Evolutionary conservation across 2,329 filamentous ascomycete genomes (phyloP).

Genomic region (Neurospora sp.): DNA sequence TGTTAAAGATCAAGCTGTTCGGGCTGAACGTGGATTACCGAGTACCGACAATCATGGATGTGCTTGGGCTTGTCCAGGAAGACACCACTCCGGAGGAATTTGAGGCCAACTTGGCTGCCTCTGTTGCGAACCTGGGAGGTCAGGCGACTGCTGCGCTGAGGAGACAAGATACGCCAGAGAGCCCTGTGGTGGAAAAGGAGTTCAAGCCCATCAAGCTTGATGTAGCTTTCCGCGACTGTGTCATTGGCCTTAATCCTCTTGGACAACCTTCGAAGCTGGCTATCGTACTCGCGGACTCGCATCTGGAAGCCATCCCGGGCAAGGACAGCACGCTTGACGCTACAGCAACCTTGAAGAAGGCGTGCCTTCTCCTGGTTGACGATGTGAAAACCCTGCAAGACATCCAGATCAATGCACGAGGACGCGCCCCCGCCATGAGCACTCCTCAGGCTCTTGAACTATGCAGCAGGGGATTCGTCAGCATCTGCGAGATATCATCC

Average conservation of each 20-base stretch:
- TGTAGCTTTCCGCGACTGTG: slow-evolving; percentile 69
- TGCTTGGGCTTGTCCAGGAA: slow-evolving; percentile 56
- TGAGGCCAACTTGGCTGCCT: slow-evolving; percentile 65
- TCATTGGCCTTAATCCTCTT: slow-evolving; percentile 76
- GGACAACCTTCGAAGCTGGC: slow-evolving; percentile 65
- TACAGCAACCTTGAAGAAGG: slow-evolving; percentile 62
- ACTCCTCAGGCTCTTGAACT: slow-evolving; percentile 43
- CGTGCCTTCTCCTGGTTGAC: slow-evolving; percentile 75
- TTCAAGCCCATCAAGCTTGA: slow-evolving; percentile 54
- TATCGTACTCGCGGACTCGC: slow-evolving; percentile 69
- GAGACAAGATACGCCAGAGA: background rate
- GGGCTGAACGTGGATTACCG: slow-evolving; percentile 83
- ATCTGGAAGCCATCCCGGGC: slow-evolving; percentile 57
- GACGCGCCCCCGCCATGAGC: slow-evolving; percentile 26
- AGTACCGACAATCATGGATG: slow-evolving; percentile 70
- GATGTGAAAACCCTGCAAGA: slow-evolving; percentile 43
- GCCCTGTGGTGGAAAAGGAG: slow-evolving; percentile 9
- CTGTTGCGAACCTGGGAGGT: slow-evolving; percentile 66
- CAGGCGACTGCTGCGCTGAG: slow-evolving; percentile 42
- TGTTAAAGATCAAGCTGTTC: slow-evolving; percentile 77
- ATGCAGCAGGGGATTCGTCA: slow-evolving; percentile 65
- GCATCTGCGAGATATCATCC: slow-evolving; percentile 78
- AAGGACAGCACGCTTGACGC: slow-evolving; percentile 54
- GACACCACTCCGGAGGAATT: slow-evolving; percentile 62
- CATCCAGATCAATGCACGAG: slow-evolving; percentile 14